Evolutionary conservation across 1,139 yeast genomes (phyloP), one percentile per base, ranked within the genome.

Genomic region (Kodamaea arcana): DNA sequence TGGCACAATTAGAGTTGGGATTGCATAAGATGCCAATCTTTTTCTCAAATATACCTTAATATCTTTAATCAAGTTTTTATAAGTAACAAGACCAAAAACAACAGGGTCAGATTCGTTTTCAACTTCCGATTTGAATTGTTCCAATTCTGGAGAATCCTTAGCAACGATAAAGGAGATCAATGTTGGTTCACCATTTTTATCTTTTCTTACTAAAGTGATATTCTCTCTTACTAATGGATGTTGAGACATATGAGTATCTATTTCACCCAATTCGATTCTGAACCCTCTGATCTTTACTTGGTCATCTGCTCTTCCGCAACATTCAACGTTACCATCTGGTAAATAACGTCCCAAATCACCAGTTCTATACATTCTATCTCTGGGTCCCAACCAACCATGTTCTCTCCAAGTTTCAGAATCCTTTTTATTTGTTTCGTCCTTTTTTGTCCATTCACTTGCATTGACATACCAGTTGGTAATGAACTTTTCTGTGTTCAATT

Each of bases 281-380:
- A 94, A 94, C 2, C 99, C 99, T 65, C 98, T 80, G 45, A 94
- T 92, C 62, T 94, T 94, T 43, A 94, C 97, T 62, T 94, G 99
- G 58, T 92, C 97, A 64, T 94, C 99, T 21, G 98, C 98, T 60
- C 99, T 80, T 39, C 99, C 99, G 58, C 95, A 83, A 60, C 97
- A 92, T 67, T 92, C 99, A 46, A 94, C 92, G 62, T 92, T 86
- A 40, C 98, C 98, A 52, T 88, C 96, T 4, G 98, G 97, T 40
- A 90, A 68, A 58, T 92, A 94, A 48, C 98, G 80, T 34, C 99
- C 99, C 49, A 92, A 71, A 62, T 94, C 99, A 48, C 98, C 99
- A 27, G 97, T 90, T 64, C 98, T 77, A 67, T 92, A 92, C 43
- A 94, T 67, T 54, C 99, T 76, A 59, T 92, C 99, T 54, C 98